Evolutionary conservation across 306 rosid genomes (phyloP).

Genomic region (Sicyos baderoa): DNA sequence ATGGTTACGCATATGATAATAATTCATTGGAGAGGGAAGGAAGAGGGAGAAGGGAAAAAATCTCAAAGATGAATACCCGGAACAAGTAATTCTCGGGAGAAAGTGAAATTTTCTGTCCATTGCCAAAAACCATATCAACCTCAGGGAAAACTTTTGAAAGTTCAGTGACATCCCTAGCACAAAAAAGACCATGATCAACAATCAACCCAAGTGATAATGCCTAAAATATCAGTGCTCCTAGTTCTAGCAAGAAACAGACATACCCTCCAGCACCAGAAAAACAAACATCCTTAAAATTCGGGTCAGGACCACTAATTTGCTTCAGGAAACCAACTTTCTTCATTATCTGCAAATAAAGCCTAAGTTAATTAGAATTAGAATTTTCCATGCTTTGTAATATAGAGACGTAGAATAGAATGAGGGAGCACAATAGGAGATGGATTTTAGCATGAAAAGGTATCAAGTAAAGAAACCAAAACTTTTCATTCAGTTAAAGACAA

Average conservation of each 20-base stretch:
- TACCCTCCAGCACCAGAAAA: constrained; percentile 51
- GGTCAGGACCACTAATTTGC: constrained; percentile 39
- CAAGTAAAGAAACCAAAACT: constrained; percentile 13
- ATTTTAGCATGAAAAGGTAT: not conserved
- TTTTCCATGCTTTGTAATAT: not conserved
- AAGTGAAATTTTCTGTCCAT: constrained; percentile 32
- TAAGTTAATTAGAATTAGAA: not conserved
- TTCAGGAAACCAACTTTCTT: constrained; percentile 28
- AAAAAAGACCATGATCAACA: not conserved
- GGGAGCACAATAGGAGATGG: not conserved
- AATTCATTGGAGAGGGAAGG: not conserved
- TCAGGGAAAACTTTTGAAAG: constrained; percentile 34
- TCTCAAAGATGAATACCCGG: constrained; percentile 27
- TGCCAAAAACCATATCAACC: constrained; percentile 36
- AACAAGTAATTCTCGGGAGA: constrained; percentile 43
- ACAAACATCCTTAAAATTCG: constrained; percentile 38
- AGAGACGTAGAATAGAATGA: not conserved
- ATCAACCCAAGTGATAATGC: constrained; percentile 13
- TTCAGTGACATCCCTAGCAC: constrained; percentile 33
- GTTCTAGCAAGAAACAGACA: constrained; percentile 20
- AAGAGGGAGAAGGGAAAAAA: not conserved
- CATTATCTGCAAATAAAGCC: constrained; percentile 25
- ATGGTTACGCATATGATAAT: not conserved
- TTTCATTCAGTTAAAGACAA: not conserved
- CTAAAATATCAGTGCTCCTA: not conserved